Base-by-base conservation (phyloP, 257 asterid species). In the Nicotiana noctiflora region DNA sequence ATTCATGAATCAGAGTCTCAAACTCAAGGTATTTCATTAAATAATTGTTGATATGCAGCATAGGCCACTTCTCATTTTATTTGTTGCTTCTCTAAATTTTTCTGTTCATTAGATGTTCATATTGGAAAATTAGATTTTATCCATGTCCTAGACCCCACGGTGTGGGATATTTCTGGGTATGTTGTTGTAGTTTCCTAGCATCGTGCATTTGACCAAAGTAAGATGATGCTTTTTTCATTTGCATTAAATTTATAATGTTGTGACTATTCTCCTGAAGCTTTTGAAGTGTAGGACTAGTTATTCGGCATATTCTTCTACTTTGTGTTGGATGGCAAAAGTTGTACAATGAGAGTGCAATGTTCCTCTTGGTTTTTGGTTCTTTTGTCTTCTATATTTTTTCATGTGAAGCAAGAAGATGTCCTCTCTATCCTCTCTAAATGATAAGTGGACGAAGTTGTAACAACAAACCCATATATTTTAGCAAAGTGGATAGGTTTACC, bases 1-100 rank as follows among this genome's bases (percentile, higher is more conserved):
- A 84, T 89, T 78, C 82, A 83, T 51, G 93, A 88, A 65, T 90
- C 97, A 2, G 95, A 94, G 86, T 80, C 89, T 72, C 92, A 88
- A 68, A 62, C 51, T 6, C 89, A 85, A 90, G 97, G 94, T 91
- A 64, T 57, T 40, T 49, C 34, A 21, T 70, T 2, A 23, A 14
- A 13, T 85, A 62, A 52, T 51, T 80, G 60, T 44, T 44, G 21
- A 8, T 18, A 37, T 68, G 67, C n/a, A 81, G 49, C 57, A 34
- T 63, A 18, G 23, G 59, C 19, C 21, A 14, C 34, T 11, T 49
- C 44, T 79, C 64, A 23, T 81, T 83, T 57, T 51, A 8, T 76
- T 29, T 81, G 75, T 32, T 75, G 80, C 40, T n/a, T 40, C 32
- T 68, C 23, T 32, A 37, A 3, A 11, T 4, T 49, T 49, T 49